phyloP scores from a whole-genome alignment of 768 basidiomycete species.

The Phylloporus sp. region DNA sequence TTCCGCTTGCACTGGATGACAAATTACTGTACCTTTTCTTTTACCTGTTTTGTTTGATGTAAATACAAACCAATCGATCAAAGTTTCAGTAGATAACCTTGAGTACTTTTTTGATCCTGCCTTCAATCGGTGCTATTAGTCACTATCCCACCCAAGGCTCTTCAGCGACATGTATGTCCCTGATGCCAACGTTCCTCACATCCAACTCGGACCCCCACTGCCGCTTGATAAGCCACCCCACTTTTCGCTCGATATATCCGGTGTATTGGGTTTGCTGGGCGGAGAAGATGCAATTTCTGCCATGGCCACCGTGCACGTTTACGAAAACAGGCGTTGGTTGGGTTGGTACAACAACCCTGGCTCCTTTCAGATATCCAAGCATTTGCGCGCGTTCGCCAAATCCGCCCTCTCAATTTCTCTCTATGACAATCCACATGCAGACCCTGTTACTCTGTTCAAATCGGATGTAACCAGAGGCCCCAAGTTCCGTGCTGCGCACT shows the following conservation, averaged over 20 bases:
- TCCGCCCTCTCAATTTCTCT: neutral
- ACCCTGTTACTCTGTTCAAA: slow-evolving; percentile 21
- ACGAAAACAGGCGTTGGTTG: slow-evolving; percentile 23
- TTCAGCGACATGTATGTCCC: neutral
- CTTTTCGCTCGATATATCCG: slow-evolving; percentile 21
- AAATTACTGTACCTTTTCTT: no score
- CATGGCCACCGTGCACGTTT: slow-evolving; percentile 28
- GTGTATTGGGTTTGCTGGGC: slow-evolving; percentile 27
- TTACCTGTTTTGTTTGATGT: no score
- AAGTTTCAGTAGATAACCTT: no score
- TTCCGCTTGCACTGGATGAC: no score
- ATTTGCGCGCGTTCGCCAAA: slow-evolving; percentile 16
- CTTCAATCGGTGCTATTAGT: no score
- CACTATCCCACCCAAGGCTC: no score
- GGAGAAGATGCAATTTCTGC: slow-evolving; percentile 32
- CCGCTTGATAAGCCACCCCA: slow-evolving; percentile 2
- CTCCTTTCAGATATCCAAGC: slow-evolving; percentile 24
- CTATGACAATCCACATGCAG: slow-evolving; percentile 4
- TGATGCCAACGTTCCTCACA: neutral
- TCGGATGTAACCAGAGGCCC: slow-evolving; percentile 34
- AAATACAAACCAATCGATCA: no score
- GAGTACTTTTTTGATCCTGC: no score
- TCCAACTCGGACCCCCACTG: neutral
- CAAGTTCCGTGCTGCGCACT: slow-evolving; percentile 73
- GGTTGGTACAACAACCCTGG: slow-evolving; percentile 38